Base-by-base conservation (phyloP, 805 yeast species). In the Candida maltosa region DNA sequence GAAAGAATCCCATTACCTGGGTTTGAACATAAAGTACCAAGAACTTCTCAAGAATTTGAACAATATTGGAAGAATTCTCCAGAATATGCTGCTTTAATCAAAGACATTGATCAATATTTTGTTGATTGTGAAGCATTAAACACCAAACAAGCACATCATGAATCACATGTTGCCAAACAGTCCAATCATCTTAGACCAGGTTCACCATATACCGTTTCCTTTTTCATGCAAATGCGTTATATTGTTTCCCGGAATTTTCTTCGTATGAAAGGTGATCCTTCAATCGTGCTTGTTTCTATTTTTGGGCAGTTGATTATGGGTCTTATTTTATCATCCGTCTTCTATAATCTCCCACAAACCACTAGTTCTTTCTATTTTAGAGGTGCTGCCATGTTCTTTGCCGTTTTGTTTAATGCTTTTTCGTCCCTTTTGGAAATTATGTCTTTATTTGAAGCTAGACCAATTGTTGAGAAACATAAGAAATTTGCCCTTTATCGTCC, bases 401-500 rank as follows among this genome's bases (percentile, higher is more conserved):
- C 80, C 25, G 66, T 78, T 32, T 61, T 80, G 36, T 79, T 72
- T 46, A 80, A 76, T 52, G 80, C 83, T 8, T 73, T 80, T 57
- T 59, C 76, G 20, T 67, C 83, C 4, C 62, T 79, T 46, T 73
- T 79, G 44, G 85, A 80, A 51, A 73, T 80, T 39, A 68, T 80
- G 48, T 56, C 73, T 7, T 60, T 79, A 37, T 80, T 76, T 47
- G 75, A 75, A 40, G 74, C 73, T 38, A 75, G 83, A 60, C 77
- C 82, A 19, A 76, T 85, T 42, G 70, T 82, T 18, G 75, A 73
- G 47, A 84, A 85, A 50, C 94, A 85, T 52, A 78, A 80, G 49
- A 70, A 73, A 32, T 85, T 80, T 47, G 78, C 87, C 0, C 70
- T 84, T 39, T 86, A 82, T 53, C 78, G 79, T 39, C 88, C 89